Evolutionary conservation across 2,329 filamentous ascomycete genomes (phyloP).

Genomic region (Trichoderma polysporum): DNA sequence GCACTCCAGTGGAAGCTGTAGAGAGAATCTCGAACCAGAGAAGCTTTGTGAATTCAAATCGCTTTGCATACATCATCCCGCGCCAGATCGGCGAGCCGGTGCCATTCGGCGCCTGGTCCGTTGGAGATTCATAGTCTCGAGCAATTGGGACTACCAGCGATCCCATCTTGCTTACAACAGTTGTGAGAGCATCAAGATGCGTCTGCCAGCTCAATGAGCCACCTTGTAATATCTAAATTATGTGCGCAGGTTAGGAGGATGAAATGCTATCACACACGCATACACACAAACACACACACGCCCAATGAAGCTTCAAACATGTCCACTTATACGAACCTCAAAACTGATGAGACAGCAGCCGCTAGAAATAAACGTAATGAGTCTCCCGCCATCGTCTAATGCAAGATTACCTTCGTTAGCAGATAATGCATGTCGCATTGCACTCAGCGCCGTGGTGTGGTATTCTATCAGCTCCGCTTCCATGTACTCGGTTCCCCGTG

Average conservation of each 20-base stretch:
- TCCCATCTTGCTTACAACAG: constrained; percentile 5
- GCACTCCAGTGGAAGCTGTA: neutral
- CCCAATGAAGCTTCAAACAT: neutral
- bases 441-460: constrained; percentile 14
- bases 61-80: constrained; percentile 7
- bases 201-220: constrained; percentile 10
- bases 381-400: neutral
- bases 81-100: neutral
- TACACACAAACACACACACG: neutral
- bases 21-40: constrained; percentile 14
- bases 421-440: constrained; percentile 11
- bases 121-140: neutral
- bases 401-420: neutral
- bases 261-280: neutral
- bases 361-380: constrained; percentile 14
- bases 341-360: constrained; percentile 18
- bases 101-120: neutral
- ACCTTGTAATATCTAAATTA: constrained; percentile 9
- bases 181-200: constrained; percentile 14
- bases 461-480: constrained; percentile 13
- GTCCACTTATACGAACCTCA: constrained; percentile 6
- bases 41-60: constrained; percentile 10
- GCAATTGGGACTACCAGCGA: neutral
- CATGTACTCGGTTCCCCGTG: constrained; percentile 13
- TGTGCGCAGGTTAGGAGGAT: constrained; percentile 5